These are phyloP conservation scores for Pseudogymnoascus sp. DNA, from an alignment of 2,329 filamentous ascomycete species.

Conservation along the genomic window DNA sequence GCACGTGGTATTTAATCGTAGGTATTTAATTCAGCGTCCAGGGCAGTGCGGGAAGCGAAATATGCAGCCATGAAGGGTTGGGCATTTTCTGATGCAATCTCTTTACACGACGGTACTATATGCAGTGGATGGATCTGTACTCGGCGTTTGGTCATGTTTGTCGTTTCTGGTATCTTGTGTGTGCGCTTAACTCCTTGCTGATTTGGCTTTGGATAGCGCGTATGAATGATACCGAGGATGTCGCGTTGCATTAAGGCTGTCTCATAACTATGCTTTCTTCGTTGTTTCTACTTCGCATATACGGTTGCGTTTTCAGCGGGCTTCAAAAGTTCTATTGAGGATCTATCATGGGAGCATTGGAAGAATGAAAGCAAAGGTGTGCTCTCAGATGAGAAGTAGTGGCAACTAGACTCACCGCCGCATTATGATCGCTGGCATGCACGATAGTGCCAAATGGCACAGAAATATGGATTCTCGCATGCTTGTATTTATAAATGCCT, in stretches of 20 bases:
- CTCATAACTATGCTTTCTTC: constrained; percentile 7
- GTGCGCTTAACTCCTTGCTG: constrained; percentile 6
- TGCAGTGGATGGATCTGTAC: constrained; percentile 8
- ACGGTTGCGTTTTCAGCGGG: constrained; percentile 7
- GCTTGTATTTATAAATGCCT: constrained; percentile 8
- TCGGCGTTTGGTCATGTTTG: constrained; percentile 7
- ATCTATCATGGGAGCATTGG: constrained; percentile 7
- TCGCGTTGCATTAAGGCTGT: constrained; percentile 5
- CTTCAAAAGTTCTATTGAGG: constrained; percentile 7
- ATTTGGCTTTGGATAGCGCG: constrained; percentile 10
- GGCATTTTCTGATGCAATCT: constrained; percentile 4
- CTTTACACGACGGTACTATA: constrained; percentile 8
- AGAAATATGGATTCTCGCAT: constrained; percentile 8
- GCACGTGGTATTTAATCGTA: constrained; percentile 28
- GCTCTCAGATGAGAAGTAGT: constrained; percentile 6
- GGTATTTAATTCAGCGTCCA: constrained; percentile 9
- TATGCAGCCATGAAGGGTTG: constrained; percentile 2
- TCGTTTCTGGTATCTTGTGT: constrained; percentile 7
- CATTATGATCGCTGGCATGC: constrained; percentile 8
- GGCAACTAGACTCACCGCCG: constrained; percentile 5
- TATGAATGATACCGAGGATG: constrained; percentile 4
- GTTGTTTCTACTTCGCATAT: constrained; percentile 7
- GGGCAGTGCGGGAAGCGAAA: constrained; percentile 6
- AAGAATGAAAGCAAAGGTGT: constrained; percentile 1
- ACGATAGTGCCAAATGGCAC: constrained; percentile 7